Evolutionary conservation across 139 green algal genomes (phyloP), one percentile per base, ranked within the genome.

Genomic region (Chlorella sorokiniana): DNA sequence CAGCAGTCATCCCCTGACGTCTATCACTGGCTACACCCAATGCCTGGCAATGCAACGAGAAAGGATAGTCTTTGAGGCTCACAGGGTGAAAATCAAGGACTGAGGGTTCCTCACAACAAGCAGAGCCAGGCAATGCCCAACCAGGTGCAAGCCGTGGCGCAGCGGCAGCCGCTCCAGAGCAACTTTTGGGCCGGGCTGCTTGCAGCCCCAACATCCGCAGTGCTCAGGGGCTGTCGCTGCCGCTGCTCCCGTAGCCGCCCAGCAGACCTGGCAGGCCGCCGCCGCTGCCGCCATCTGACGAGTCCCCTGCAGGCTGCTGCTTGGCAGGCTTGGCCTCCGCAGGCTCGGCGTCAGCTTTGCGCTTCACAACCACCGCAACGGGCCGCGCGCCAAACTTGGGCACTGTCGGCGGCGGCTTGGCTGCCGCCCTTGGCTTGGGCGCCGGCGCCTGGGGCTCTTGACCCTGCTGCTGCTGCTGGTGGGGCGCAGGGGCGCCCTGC

Each of bases 281-380:
- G 1, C 27, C 42, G 35, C 63, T 61, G 41, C 61, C 45, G 37
- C 52, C 79, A 54, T 72, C 62, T 20, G 64, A 73, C 3, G 54
- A 59, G 1, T 54, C 79, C 42, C 18, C 61, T 9, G 31, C n/a
- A 18, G 16, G 69, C 71, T 76, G 79, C 71, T 84, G 79, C 71
- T 76, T 76, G 40, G 56, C 62, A 56, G 62, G 76, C 62, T 65
- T 74, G 35, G 59, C 67, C 4, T 33, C 68, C 0, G 79, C 56
- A 16, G 75, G 59, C 40, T 70, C 75, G 4, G 22, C 42, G 20
- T 64, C 73, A 10, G 76, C 54, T 35, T 83, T 86, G 22, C 73
- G 56, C 45, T 86, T 86, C 29, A 86, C 82, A 10, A 86, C 82
- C 41, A 86, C 61, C 0, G 82, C 71, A 23, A 76, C 82, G 0